Base-by-base conservation (phyloP, 2,329 filamentous ascomycete genomes). In the Bipolaris sorokiniana region DNA sequence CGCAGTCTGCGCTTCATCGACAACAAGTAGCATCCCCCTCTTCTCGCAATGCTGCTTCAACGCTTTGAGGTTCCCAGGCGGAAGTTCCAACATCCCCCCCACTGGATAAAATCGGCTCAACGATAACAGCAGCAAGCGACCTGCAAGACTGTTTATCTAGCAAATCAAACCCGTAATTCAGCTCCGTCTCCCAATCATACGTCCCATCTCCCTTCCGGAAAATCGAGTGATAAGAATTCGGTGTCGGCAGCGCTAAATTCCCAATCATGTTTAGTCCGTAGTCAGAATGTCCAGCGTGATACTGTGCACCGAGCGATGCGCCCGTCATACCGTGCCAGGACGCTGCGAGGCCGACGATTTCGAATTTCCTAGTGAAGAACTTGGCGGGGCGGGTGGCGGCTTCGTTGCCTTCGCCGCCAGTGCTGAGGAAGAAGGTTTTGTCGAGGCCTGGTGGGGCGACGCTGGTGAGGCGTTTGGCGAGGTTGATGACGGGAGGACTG, bases 341-440 rank as follows among this genome's bases (percentile, higher is more conserved):
- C 0, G 82, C 82, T 0, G 80, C 80, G 50, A 89, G 77, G 0
- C 79, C 87, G 5, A 89, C 84, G 48, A 90, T 81, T 69, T 89
- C 86, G 63, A 86, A 89, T 49, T 86, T 88, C 1, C 86, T 85
- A 0, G 86, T 89, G 65, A 82, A 87, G 9, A 79, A 74, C 63
- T 89, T 89, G 3, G 87, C 86, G 62, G 89, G 79, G 54, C 86
- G 84, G 55, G 89, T 86, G 2, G 87, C 87, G 3, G 85, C 85
- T 62, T 90, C 86, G 58, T 74, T 79, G 36, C 65, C 70, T 40
- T 76, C 74, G 3, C 70, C 68, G 4, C 73, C 73, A 1, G 74
- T 75, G 54, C 65, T 75, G 5, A 75, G 54, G 40, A 76, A 76
- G 53, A 75, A 72, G 0, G 70, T 65, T 48, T 73, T 75, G 40